phyloP scores from a whole-genome alignment of 495 filamentous ascomycete genomes.

The Cercophora newfieldiana region DNA sequence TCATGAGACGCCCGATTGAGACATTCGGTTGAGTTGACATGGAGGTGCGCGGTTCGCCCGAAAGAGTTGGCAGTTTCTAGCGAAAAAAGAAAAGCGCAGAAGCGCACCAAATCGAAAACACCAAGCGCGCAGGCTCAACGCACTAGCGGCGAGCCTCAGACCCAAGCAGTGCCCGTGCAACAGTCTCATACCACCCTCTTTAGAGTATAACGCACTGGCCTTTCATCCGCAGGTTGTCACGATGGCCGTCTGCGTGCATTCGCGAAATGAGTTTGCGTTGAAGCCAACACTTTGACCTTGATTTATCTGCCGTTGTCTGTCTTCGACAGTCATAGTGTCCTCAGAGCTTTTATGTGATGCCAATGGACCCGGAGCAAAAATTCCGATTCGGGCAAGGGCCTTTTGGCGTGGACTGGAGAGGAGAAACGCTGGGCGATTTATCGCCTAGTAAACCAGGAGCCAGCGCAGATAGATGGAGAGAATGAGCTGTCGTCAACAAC shows the following conservation, averaged over 20 bases:
- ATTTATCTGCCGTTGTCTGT: neutral
- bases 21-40: neutral
- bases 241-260: neutral
- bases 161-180: neutral
- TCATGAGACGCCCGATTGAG: neutral
- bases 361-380: too few species aligned
- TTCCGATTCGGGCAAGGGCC: neutral
- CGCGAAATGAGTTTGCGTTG: neutral
- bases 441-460: constrained; percentile 3
- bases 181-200: neutral
- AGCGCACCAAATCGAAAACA: neutral
- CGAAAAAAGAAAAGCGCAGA: constrained; percentile 3
- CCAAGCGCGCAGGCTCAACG: neutral
- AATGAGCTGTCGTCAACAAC: constrained; percentile 2
- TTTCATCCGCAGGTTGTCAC: neutral
- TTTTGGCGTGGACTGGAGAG: neutral
- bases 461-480: neutral
- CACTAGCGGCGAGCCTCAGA: neutral
- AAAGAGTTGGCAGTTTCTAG: neutral
- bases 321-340: neutral
- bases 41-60: neutral
- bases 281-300: neutral
- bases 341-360: too few species aligned
- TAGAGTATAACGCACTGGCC: neutral
- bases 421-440: neutral